Percentiles rank a stretch among this genome's conserved stretches.
Evolutionary conservation across 2,329 filamentous ascomycete genomes (phyloP).

Genomic region (Cladosporium sp.): DNA sequence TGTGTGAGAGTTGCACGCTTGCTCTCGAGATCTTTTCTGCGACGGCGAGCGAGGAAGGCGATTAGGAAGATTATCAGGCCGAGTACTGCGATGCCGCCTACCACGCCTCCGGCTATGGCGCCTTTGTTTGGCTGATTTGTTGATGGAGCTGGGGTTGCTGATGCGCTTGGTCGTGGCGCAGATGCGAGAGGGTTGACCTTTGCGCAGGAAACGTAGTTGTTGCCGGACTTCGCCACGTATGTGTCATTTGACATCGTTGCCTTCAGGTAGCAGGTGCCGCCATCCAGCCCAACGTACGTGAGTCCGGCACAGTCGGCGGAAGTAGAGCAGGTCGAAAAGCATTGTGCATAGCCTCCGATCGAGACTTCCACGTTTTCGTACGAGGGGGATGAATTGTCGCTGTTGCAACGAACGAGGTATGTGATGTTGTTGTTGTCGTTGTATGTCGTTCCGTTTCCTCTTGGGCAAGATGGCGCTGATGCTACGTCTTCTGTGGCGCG

Average conservation of each 20-base stretch:
- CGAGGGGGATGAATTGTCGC: constrained; percentile 28
- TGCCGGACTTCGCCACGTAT: constrained; percentile 24
- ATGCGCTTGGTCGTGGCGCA: constrained; percentile 7
- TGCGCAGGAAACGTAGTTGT: constrained; percentile 29
- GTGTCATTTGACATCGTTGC: constrained; percentile 21
- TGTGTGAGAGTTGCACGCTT: constrained; percentile 24
- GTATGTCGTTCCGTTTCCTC: constrained; percentile 26
- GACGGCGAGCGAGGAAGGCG: constrained; percentile 21
- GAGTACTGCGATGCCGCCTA: constrained; percentile 25
- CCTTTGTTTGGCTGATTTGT: constrained; percentile 17
- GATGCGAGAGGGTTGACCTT: constrained; percentile 26
- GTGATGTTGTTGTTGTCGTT: constrained; percentile 28
- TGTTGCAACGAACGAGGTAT: constrained; percentile 33
- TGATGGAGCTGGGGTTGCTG: neutral
- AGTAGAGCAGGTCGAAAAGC: constrained; percentile 33
- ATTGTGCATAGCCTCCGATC: constrained; percentile 31
- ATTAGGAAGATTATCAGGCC: constrained; percentile 23
- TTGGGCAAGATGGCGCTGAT: constrained; percentile 28
- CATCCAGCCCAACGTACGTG: constrained; percentile 29
- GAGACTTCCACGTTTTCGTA: constrained; percentile 26
- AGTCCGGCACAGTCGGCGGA: constrained; percentile 30
- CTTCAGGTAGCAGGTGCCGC: constrained; percentile 33
- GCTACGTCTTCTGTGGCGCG: neutral
- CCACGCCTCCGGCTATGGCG: constrained; percentile 26
- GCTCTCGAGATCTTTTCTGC: constrained; percentile 27